These are phyloP conservation scores for Cercospora zeae-maydis DNA, from an alignment of 2,329 filamentous ascomycete species.

Conservation along the genomic window DNA sequence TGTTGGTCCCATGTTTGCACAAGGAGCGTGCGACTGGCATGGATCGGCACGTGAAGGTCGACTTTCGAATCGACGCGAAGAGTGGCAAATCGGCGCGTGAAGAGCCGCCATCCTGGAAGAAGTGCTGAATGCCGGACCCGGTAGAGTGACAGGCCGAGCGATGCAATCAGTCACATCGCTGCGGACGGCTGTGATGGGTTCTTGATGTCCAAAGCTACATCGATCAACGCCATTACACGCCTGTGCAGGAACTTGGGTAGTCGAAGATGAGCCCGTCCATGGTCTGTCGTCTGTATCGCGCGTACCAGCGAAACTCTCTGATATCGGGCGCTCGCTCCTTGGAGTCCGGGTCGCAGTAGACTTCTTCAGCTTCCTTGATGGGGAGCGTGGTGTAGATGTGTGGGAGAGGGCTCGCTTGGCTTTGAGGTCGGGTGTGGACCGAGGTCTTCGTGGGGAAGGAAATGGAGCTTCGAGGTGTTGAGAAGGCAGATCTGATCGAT, in stretches of 20 bases:
- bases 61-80: slow-evolving; percentile 24
- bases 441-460: slow-evolving; percentile 15
- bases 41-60: slow-evolving; percentile 9
- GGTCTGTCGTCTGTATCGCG: slow-evolving; percentile 10
- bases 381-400: slow-evolving; percentile 13
- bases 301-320: slow-evolving; percentile 16
- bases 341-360: slow-evolving; percentile 10
- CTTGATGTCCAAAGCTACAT: neutral
- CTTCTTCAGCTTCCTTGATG: slow-evolving; percentile 14
- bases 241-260: slow-evolving; percentile 13
- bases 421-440: slow-evolving; percentile 19
- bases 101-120: neutral
- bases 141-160: neutral
- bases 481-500: slow-evolving; percentile 2
- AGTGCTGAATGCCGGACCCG: neutral
- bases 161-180: neutral
- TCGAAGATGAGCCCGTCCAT: slow-evolving; percentile 14
- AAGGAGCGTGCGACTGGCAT: slow-evolving; percentile 14
- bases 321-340: slow-evolving; percentile 8
- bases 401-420: slow-evolving; percentile 10
- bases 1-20: slow-evolving; percentile 14
- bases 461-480: slow-evolving; percentile 8
- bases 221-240: neutral
- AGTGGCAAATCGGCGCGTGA: slow-evolving; percentile 19
- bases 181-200: neutral